These are phyloP conservation scores for Sclerotinia borealis DNA, from an alignment of 2,329 filamentous ascomycete species.

Conservation along the genomic window DNA sequence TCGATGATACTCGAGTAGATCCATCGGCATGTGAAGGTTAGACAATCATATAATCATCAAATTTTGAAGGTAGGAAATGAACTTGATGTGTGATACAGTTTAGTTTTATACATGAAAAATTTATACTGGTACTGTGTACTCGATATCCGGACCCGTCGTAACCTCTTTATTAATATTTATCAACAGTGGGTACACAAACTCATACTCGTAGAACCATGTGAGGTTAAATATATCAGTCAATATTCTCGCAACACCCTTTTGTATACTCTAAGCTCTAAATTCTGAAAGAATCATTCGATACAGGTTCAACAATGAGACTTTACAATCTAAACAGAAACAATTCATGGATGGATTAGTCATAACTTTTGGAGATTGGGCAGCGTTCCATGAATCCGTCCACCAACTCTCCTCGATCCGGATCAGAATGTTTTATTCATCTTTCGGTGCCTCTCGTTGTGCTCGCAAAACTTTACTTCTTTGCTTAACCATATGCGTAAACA, in stretches of 20 bases:
- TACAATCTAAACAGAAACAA: background rate
- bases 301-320: no score
- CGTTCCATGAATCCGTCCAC: background rate
- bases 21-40: background rate
- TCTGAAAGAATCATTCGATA: background rate
- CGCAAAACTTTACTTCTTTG: slow-evolving; percentile 78
- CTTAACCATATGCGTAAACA: slow-evolving; percentile 92
- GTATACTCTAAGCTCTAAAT: background rate
- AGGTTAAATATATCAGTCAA: no score
- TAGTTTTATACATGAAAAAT: no score
- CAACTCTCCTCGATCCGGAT: background rate
- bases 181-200: no score
- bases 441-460: slow-evolving; percentile 44
- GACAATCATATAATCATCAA: background rate
- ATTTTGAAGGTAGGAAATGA: background rate
- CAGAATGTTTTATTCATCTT: slow-evolving; percentile 19
- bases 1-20: background rate
- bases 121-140: no score
- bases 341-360: no score
- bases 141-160: no score
- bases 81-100: no score
- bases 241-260: no score
- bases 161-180: no score
- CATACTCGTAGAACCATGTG: no score
- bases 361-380: no score